Conservation (phyloP, 257 asterid species). For the Anisodus tanguticus region DNA sequence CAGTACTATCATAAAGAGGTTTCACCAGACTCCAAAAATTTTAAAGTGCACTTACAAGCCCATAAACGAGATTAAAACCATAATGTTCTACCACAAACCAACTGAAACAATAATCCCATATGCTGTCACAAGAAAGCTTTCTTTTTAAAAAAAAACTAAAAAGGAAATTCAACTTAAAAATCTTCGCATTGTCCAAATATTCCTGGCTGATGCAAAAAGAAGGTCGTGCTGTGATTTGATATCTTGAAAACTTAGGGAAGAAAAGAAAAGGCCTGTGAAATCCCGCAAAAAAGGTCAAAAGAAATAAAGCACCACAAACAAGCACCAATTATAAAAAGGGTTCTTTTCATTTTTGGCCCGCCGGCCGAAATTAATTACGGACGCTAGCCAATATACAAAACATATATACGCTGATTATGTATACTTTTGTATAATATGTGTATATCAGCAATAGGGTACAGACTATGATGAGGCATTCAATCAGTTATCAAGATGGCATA, state of each 20-base stretch:
- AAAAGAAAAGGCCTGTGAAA: background rate
- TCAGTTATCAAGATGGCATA: too few species aligned
- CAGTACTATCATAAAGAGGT: background rate
- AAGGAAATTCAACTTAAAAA: background rate
- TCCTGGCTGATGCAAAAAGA: background rate
- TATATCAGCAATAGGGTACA: too few species aligned
- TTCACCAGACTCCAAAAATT: background rate
- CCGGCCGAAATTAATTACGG: too few species aligned
- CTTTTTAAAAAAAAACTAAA: background rate
- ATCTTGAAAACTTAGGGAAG: background rate
- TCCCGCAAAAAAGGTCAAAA: background rate
- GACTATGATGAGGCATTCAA: too few species aligned
- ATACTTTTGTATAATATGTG: too few species aligned
- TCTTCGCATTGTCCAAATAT: background rate
- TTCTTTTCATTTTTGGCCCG: too few species aligned
- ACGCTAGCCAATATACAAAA: too few species aligned
- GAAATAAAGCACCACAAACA: background rate
- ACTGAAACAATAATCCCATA: background rate
- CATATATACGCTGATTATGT: too few species aligned
- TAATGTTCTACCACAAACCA: background rate
- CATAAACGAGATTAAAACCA: background rate
- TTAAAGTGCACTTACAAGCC: background rate
- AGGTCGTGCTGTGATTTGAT: background rate
- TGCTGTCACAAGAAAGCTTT: background rate
- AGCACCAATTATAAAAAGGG: background rate